A percentile compares a stretch with the other conserved stretches of the same genome.
phyloP scores from a whole-genome alignment of 2,329 filamentous ascomycete species.

The Plenodomus tracheiphilus region DNA sequence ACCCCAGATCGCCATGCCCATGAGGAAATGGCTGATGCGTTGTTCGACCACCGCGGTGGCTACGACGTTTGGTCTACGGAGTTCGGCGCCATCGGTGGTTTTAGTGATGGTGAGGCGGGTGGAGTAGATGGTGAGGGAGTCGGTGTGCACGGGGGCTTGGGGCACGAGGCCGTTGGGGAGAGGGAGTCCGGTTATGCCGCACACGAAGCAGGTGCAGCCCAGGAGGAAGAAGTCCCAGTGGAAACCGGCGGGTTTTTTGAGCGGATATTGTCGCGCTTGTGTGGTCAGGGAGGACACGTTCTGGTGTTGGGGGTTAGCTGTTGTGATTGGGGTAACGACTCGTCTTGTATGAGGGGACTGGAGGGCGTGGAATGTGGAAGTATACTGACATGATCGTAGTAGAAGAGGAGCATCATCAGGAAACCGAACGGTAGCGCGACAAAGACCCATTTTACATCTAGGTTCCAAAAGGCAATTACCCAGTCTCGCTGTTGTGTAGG shows the following conservation, averaged over 20 bases:
- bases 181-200: slow-evolving; percentile 56
- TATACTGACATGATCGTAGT: slow-evolving; percentile 56
- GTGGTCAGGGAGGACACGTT: slow-evolving; percentile 58
- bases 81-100: slow-evolving; percentile 48
- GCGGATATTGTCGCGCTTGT: slow-evolving; percentile 56
- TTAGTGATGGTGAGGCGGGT: slow-evolving; percentile 41
- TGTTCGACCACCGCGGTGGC: slow-evolving; percentile 57
- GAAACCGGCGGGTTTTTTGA: slow-evolving; percentile 60
- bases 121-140: slow-evolving; percentile 51
- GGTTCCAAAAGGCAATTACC: slow-evolving; percentile 58
- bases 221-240: slow-evolving; percentile 63
- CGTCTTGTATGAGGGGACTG: not conserved
- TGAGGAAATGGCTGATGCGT: slow-evolving; percentile 57
- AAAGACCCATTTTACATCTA: slow-evolving; percentile 57
- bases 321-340: too few species aligned
- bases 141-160: slow-evolving; percentile 61
- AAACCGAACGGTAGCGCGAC: slow-evolving; percentile 58
- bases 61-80: slow-evolving; percentile 49
- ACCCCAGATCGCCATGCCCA: slow-evolving; percentile 57
- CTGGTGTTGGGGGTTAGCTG: slow-evolving; percentile 18
- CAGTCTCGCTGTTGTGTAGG: slow-evolving; percentile 52
- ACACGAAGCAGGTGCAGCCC: slow-evolving; percentile 57
- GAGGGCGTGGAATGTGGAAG: not conserved
- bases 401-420: slow-evolving; percentile 59
- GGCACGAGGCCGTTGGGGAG: slow-evolving; percentile 60